Conservation (phyloP, 202 grass and related monocot species). For the Musa balbisiana region DNA sequence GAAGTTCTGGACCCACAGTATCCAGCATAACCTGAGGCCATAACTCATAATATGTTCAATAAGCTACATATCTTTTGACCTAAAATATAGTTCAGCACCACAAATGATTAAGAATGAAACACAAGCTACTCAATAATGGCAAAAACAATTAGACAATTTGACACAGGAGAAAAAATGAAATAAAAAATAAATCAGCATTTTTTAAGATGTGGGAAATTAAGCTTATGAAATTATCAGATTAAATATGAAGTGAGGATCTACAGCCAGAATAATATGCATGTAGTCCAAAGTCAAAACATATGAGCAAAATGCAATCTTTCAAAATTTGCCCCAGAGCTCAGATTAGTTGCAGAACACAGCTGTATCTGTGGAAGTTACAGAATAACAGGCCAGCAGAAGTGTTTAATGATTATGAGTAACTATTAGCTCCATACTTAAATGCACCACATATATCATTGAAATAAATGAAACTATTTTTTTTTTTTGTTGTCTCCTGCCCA, state of each 20-base stretch:
- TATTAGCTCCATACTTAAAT: too few species aligned
- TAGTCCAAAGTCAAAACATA: background rate
- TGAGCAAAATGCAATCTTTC: background rate
- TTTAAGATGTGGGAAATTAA: background rate
- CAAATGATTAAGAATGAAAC: too few species aligned
- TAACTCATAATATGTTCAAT: slow-evolving; percentile 10
- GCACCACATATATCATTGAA: too few species aligned
- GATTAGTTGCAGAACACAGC: background rate
- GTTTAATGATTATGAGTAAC: too few species aligned
- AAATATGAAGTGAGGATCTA: background rate
- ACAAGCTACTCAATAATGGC: background rate
- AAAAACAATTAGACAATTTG: too few species aligned
- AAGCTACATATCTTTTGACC: slow-evolving; percentile 10
- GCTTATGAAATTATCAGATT: background rate
- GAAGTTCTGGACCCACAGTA: slow-evolving; percentile 95
- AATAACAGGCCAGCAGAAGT: background rate
- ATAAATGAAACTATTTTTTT: too few species aligned
- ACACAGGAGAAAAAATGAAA: too few species aligned
- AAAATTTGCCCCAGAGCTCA: background rate
- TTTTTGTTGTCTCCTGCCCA: too few species aligned
- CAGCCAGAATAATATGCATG: background rate
- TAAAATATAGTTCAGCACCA: background rate
- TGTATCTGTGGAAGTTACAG: background rate
- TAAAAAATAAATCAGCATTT: too few species aligned
- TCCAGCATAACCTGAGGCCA: slow-evolving; percentile 82